These are phyloP conservation scores for Ulota crispa DNA, from an alignment of 225 moss, liverwort and hornwort genomes.

Conservation along the genomic window DNA sequence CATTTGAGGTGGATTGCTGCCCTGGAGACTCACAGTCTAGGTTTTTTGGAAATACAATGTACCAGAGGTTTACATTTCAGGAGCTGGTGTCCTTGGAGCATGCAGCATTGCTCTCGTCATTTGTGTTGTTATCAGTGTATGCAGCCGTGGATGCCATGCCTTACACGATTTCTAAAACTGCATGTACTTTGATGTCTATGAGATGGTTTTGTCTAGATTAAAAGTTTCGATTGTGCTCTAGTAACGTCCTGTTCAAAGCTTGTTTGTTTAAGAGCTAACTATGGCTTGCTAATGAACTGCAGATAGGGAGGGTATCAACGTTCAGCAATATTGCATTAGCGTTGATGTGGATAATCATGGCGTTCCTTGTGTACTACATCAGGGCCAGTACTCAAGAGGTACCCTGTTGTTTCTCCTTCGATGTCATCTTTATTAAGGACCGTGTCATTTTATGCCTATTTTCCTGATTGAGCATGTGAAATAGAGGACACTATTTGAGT, in stretches of 20 bases:
- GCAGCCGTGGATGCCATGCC: background rate
- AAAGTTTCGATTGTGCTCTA: background rate
- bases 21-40: background rate
- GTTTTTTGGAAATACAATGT: background rate
- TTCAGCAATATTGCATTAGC: slow-evolving; percentile 72
- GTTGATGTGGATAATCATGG: slow-evolving; percentile 81
- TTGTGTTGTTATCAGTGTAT: background rate
- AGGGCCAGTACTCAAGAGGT: slow-evolving; percentile 88
- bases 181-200: background rate
- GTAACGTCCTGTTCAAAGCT: background rate
- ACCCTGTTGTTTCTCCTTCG: background rate
- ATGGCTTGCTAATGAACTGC: slow-evolving; percentile 16
- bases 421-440: background rate
- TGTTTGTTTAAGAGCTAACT: background rate
- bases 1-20: background rate
- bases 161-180: background rate
- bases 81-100: background rate
- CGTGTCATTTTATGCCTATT: background rate
- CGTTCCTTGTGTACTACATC: slow-evolving; percentile 80
- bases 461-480: background rate
- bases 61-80: background rate
- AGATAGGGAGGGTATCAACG: slow-evolving; percentile 81
- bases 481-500: background rate
- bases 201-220: background rate
- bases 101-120: background rate